phyloP scores from a whole-genome alignment of 495 filamentous ascomycete species.

The Cairneyella variabilis region DNA sequence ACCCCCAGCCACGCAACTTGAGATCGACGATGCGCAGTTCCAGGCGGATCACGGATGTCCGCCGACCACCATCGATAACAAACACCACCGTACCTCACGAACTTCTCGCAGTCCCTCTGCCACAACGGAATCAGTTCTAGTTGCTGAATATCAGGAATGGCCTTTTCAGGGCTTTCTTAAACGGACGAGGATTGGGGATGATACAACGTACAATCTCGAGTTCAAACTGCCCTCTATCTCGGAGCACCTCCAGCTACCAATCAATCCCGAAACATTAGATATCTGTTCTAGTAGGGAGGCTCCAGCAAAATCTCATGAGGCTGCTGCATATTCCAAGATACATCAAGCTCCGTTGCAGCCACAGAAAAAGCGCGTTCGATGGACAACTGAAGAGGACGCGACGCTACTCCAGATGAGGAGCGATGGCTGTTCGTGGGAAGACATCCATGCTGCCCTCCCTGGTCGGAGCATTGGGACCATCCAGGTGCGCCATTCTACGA shows the following conservation, averaged over 20 bases:
- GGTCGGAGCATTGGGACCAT: background rate
- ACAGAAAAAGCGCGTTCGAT: constrained; percentile 6
- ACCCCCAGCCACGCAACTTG: too few relatives aligned
- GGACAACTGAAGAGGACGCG: constrained; percentile 10
- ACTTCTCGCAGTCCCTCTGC: constrained; percentile 5
- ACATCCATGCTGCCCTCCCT: background rate
- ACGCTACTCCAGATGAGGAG: background rate
- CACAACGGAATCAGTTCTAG: background rate
- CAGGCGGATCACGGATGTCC: too few relatives aligned
- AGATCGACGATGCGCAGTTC: too few relatives aligned
- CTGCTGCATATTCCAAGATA: constrained; percentile 11
- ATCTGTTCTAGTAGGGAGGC: constrained; percentile 6
- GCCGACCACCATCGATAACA: too few relatives aligned
- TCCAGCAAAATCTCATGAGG: constrained; percentile 5
- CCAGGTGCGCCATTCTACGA: background rate
- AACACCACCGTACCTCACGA: too few relatives aligned
- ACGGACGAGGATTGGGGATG: too few relatives aligned
- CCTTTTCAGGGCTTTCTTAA: too few relatives aligned
- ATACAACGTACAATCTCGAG: too few relatives aligned
- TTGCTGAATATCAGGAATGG: too few relatives aligned
- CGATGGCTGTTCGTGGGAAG: background rate
- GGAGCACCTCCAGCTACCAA: constrained; percentile 12
- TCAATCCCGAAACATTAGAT: constrained; percentile 8
- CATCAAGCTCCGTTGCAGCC: constrained; percentile 11
- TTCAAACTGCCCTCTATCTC: constrained; percentile 9